Conservation (phyloP, 176 grass and related monocot species). For the Zoysia japonica region DNA sequence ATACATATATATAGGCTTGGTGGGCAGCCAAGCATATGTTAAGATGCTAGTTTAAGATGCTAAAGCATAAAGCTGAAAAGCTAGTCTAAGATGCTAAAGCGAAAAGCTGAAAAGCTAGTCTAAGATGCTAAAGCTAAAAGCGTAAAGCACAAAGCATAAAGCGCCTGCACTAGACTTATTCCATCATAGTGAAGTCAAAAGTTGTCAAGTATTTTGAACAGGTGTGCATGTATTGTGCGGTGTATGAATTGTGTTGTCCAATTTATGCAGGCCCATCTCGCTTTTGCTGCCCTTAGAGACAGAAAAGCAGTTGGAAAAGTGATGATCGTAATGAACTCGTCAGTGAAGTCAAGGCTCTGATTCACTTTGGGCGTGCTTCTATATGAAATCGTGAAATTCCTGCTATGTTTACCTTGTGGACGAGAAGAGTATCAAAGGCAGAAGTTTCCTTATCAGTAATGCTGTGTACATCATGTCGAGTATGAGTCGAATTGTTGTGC, state of each 20-base stretch:
- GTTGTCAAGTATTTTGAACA: no score
- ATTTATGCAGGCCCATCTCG: slow-evolving; percentile 70
- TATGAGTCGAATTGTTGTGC: background rate
- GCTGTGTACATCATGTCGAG: background rate
- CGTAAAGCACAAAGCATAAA: no score
- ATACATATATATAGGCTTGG: no score
- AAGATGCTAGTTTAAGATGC: no score
- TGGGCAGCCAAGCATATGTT: no score
- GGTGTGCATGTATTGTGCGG: background rate
- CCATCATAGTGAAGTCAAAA: no score
- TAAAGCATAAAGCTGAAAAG: no score
- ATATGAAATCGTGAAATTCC: background rate
- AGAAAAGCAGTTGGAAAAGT: slow-evolving; percentile 81
- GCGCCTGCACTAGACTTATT: no score
- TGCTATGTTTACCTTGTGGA: background rate
- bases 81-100: no score
- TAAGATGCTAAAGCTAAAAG: no score
- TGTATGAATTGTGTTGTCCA: background rate
- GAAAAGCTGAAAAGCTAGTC: no score
- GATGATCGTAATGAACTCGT: slow-evolving; percentile 61
- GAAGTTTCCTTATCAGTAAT: slow-evolving; percentile 13
- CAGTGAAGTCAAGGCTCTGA: slow-evolving; percentile 71
- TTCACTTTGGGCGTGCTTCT: background rate
- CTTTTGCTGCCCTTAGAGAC: slow-evolving; percentile 83
- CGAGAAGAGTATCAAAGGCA: background rate